phyloP scores from a whole-genome alignment of 2,329 filamentous ascomycete species.

The Leptographium procerum region DNA sequence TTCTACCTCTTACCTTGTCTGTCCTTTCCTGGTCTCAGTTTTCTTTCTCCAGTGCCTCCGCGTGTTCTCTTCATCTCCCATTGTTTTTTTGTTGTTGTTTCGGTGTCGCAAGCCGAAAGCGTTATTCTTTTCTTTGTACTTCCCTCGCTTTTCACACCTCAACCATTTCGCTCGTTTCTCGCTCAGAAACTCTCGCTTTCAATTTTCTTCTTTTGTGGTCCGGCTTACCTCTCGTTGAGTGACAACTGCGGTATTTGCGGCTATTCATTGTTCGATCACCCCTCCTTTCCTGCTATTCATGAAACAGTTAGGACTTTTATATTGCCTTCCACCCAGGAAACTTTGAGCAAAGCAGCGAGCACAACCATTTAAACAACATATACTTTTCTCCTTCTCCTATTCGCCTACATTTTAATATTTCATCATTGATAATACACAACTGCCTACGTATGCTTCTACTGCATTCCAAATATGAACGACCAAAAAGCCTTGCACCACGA shows the following conservation, averaged over 20 bases:
- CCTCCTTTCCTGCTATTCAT: background rate
- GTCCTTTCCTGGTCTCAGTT: slow-evolving; percentile 1
- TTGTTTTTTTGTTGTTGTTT: background rate
- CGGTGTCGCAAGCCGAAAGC: background rate
- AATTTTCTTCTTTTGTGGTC: background rate
- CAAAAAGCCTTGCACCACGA: slow-evolving; percentile 10
- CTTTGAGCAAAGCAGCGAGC: background rate
- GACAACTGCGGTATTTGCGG: background rate
- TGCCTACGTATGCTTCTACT: background rate
- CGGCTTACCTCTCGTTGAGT: background rate
- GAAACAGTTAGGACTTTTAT: background rate
- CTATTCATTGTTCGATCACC: background rate
- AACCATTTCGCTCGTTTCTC: background rate
- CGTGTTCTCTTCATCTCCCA: slow-evolving; percentile 1
- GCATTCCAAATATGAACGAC: slow-evolving; percentile 15
- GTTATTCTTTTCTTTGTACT: background rate
- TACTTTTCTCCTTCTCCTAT: background rate
- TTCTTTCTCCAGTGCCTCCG: slow-evolving; percentile 3
- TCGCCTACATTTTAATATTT: background rate
- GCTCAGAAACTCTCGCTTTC: background rate
- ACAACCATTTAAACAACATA: background rate
- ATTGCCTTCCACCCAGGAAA: background rate
- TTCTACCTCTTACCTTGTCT: background rate
- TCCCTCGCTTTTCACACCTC: background rate
- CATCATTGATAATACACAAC: background rate